Conservation (phyloP, 225 moss, liverwort and hornwort genomes). For the Ulota crispa region DNA sequence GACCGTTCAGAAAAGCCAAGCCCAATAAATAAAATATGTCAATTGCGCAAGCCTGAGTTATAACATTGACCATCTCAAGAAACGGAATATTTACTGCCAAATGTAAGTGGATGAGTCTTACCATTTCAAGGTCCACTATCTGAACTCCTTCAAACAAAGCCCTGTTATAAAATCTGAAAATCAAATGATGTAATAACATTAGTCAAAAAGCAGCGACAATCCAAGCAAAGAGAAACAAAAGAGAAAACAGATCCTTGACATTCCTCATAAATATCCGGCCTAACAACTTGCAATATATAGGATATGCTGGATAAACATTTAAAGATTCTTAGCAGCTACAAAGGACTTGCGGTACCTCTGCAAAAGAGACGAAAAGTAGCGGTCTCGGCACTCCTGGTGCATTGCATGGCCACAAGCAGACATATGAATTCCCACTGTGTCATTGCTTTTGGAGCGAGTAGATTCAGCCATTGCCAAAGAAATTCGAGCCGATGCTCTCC, state of each 20-base stretch:
- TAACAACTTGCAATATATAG: conserved; percentile 6
- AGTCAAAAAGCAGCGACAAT: conserved; percentile 2
- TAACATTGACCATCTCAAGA: conserved; percentile 12
- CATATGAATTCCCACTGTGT: conserved; percentile 72
- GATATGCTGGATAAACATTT: not conserved
- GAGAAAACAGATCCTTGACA: conserved; percentile 7
- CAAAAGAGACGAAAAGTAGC: conserved; percentile 79
- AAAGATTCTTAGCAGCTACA: not conserved
- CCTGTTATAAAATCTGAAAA: conserved; percentile 76
- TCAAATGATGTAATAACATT: conserved; percentile 9
- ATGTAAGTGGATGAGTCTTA: conserved; percentile 23
- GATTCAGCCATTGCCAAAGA: conserved; percentile 52
- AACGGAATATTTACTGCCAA: conserved; percentile 6
- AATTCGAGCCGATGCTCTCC: conserved; percentile 63
- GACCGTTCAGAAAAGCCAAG: conserved; percentile 8
- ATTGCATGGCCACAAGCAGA: conserved; percentile 97
- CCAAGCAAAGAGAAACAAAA: conserved; percentile 3
- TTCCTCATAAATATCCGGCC: not conserved
- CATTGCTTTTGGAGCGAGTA: conserved; percentile 54
- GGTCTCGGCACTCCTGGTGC: conserved; percentile 92
- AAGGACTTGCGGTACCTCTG: conserved; percentile 57
- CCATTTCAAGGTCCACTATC: conserved; percentile 89
- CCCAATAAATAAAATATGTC: conserved; percentile 7
- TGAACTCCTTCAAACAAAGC: conserved; percentile 87
- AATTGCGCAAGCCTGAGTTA: not conserved